A percentile compares a stretch with the other conserved stretches of the same genome.
These are phyloP conservation scores for Cryptococcus sp. DNA, from an alignment of 1,284 basidiomycete species.

Conservation along the genomic window DNA sequence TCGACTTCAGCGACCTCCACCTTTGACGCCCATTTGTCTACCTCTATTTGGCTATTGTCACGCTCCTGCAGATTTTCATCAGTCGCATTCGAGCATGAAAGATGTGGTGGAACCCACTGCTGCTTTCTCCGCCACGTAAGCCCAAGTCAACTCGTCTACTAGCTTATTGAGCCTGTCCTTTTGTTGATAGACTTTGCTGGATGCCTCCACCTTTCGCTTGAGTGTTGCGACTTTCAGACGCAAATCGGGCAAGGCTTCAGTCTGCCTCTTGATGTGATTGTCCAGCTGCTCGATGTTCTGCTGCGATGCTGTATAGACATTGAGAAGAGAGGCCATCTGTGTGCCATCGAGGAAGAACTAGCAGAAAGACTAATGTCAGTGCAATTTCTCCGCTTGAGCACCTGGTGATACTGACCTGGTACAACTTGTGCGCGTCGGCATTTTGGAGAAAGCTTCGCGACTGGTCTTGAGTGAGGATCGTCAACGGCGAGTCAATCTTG, in stretches of 20 bases:
- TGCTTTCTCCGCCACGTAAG: slow-evolving; percentile 75
- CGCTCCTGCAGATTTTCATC: slow-evolving; percentile 14
- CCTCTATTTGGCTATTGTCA: slow-evolving; percentile 4
- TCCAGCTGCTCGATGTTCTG: slow-evolving; percentile 34
- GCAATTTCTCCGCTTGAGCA: too few species aligned
- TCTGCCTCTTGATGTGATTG: slow-evolving; percentile 20
- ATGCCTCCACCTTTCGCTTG: slow-evolving; percentile 20
- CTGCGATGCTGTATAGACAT: slow-evolving; percentile 78
- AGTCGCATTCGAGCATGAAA: neutral
- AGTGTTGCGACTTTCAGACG: slow-evolving; percentile 18
- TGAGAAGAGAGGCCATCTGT: slow-evolving; percentile 80
- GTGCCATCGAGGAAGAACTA: slow-evolving; percentile 95
- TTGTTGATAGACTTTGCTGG: slow-evolving; percentile 19
- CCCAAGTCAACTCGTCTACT: slow-evolving; percentile 78
- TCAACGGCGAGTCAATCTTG: slow-evolving; percentile 90
- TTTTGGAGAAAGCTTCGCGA: slow-evolving; percentile 84
- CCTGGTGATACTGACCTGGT: slow-evolving; percentile 64
- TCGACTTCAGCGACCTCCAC: slow-evolving; percentile 20
- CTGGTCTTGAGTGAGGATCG: slow-evolving; percentile 85
- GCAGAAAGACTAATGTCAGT: neutral
- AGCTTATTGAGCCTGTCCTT: slow-evolving; percentile 44
- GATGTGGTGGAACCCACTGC: slow-evolving; percentile 52
- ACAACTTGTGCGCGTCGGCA: slow-evolving; percentile 82
- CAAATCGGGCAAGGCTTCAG: slow-evolving; percentile 26
- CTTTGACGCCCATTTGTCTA: slow-evolving; percentile 31